These are phyloP conservation scores for Phytophthora europaea DNA, from an alignment of 352 stramenopile species.

Conservation along the genomic window DNA sequence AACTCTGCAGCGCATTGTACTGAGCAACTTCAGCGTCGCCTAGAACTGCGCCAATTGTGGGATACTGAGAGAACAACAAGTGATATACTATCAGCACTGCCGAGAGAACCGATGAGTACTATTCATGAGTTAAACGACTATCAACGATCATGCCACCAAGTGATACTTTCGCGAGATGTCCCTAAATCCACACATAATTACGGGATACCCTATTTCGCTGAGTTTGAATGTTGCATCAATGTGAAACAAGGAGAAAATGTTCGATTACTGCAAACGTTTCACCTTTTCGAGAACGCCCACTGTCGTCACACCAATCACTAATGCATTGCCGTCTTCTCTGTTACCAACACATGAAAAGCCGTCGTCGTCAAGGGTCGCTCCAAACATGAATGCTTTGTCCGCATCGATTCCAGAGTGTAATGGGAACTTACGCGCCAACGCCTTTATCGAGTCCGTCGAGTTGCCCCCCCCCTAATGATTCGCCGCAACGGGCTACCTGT, in stretches of 20 bases:
- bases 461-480: too few species aligned
- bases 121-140: neutral
- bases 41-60: too few species aligned
- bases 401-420: slow-evolving; percentile 3
- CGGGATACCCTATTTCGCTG: neutral
- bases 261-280: neutral
- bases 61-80: too few species aligned
- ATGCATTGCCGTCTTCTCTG: neutral
- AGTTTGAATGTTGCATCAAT: neutral
- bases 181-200: neutral
- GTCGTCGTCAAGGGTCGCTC: neutral
- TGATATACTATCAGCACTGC: too few species aligned
- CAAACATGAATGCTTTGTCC: neutral
- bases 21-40: too few species aligned
- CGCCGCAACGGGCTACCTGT: too few species aligned
- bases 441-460: too few species aligned
- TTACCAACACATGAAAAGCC: neutral
- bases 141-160: neutral
- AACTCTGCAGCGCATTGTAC: too few species aligned
- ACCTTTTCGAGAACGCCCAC: neutral
- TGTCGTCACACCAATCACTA: neutral
- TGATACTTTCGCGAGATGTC: neutral
- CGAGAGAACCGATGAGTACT: too few species aligned
- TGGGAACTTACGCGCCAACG: neutral
- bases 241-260: neutral